phyloP scores from a whole-genome alignment of 2,329 filamentous ascomycete genomes.

The Cladosporium sp. region DNA sequence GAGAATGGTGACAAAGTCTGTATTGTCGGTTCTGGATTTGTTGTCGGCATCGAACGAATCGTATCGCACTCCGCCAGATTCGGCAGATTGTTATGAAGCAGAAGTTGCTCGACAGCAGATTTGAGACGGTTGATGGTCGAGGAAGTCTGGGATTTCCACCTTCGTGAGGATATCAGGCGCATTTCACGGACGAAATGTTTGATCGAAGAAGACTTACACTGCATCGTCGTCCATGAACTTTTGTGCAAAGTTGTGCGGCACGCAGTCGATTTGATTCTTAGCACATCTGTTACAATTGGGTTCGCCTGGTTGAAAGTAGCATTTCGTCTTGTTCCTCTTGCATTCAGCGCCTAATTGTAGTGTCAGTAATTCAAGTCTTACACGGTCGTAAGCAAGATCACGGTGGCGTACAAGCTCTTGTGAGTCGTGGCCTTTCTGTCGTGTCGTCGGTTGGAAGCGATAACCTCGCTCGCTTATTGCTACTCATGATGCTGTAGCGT shows the following conservation, averaged over 20 bases:
- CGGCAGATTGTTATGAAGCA: conserved; percentile 3
- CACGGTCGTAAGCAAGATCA: neutral
- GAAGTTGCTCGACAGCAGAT: neutral
- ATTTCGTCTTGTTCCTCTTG: conserved; percentile 6
- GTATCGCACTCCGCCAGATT: neutral
- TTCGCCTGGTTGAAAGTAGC: neutral
- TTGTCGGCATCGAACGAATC: neutral
- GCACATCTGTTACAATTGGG: neutral
- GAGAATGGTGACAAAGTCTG: conserved; percentile 1
- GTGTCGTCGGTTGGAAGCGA: neutral
- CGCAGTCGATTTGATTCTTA: neutral
- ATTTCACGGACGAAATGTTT: neutral
- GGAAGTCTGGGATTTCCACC: neutral
- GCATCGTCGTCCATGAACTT: conserved; percentile 11
- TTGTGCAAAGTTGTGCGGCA: conserved; percentile 6
- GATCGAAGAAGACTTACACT: neutral
- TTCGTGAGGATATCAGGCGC: neutral
- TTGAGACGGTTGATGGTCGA: neutral
- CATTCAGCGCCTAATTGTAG: neutral
- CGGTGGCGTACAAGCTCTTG: conserved; percentile 3
- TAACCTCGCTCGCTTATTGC: neutral
- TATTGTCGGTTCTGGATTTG: neutral
- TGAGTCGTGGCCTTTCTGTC: conserved; percentile 1
- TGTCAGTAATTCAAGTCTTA: neutral
- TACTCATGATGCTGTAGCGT: neutral